phyloP scores from a whole-genome alignment of 805 yeast genomes.

The Zygosaccharomyces siamensis region DNA sequence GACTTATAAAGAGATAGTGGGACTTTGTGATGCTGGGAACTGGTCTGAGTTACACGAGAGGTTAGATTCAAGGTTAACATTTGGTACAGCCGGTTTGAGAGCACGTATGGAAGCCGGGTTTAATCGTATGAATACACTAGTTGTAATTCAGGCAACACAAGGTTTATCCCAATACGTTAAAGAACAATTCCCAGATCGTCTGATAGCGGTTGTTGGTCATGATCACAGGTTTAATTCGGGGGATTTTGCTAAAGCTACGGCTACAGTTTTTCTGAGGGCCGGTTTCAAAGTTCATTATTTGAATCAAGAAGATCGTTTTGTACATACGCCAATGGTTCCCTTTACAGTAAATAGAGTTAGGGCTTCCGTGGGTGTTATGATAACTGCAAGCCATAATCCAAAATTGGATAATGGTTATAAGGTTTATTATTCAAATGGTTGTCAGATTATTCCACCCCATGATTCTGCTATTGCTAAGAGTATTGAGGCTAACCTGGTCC shows the following conservation, averaged over 20 bases:
- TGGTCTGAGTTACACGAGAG: conserved; percentile 46
- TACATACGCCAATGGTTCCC: conserved; percentile 91
- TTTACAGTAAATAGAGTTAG: conserved; percentile 61
- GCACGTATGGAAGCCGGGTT: conserved; percentile 89
- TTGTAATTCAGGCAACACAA: conserved; percentile 86
- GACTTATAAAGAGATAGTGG: conserved; percentile 53
- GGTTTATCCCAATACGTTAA: conserved; percentile 57
- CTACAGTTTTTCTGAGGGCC: conserved; percentile 59
- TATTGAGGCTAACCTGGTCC: conserved; percentile 57
- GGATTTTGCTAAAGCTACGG: conserved; percentile 74
- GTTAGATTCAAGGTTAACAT: conserved; percentile 57
- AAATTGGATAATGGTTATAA: conserved; percentile 88
- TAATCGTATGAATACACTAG: conserved; percentile 80
- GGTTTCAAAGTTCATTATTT: conserved; percentile 70
- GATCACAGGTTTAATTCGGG: conserved; percentile 84
- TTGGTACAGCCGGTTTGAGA: conserved; percentile 93
- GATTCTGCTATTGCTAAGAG: conserved; percentile 64
- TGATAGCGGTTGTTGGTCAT: conserved; percentile 67
- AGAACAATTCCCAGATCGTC: conserved; percentile 27
- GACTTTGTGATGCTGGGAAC: conserved; percentile 38
- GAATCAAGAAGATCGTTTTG: conserved; percentile 34
- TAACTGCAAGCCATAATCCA: conserved; percentile 87
- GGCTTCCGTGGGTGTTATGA: conserved; percentile 85
- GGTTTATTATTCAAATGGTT: conserved; percentile 89
- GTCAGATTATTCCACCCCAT: conserved; percentile 93